Evolutionary conservation across 495 filamentous ascomycete genomes (phyloP), one percentile per base, ranked within the genome.

Genomic region (Letharia columbiana): DNA sequence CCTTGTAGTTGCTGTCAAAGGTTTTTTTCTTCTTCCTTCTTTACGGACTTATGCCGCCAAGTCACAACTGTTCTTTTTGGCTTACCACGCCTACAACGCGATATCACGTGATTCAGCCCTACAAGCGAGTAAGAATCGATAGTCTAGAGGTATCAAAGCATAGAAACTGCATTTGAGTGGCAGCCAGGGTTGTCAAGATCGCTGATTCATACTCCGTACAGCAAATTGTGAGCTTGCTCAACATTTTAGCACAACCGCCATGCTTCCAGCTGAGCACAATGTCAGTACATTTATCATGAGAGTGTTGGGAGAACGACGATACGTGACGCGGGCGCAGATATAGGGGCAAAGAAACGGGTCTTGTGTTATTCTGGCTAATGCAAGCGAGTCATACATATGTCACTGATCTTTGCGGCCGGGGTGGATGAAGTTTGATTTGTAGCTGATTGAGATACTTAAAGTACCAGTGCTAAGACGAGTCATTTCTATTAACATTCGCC

Each of bases 401-500:
- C 31, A 37, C 33, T 5, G 35, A 57, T 35, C 15, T 7, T 10
- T 18, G 20, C n/a, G 17, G 18, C 23, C 49, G 7, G 35, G 20
- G 33, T 50, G 60, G 60, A 59, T 60, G 15, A n/a, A 37, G 40
- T 49, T 65, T 60, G 31, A 47, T 33, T 65, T 60, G 63, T 45
- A 60, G 63, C 63, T 65, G 52, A 58, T 59, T n/a, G 33, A 49
- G 63, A 60, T 58, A 60, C 42, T 28, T 60, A 28, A 45, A 65
- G 63, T 65, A 65, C 47, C 63, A 45, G 35, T 60, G 63, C 54
- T 65, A 57, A 65, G 54, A 65, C 63, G 33, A 60, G 35, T 37
- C 44, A 50, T 41, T 65, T 65, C 63, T 65, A 65, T 65, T 60
- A 65, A 65, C 63, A 65, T 59, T 60, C 56, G 54, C 56, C 54